A percentile compares a stretch with the other conserved stretches of the same genome.
These are phyloP conservation scores for Aspergillus funiculosus DNA, from an alignment of 495 filamentous ascomycete genomes.

Conservation along the genomic window DNA sequence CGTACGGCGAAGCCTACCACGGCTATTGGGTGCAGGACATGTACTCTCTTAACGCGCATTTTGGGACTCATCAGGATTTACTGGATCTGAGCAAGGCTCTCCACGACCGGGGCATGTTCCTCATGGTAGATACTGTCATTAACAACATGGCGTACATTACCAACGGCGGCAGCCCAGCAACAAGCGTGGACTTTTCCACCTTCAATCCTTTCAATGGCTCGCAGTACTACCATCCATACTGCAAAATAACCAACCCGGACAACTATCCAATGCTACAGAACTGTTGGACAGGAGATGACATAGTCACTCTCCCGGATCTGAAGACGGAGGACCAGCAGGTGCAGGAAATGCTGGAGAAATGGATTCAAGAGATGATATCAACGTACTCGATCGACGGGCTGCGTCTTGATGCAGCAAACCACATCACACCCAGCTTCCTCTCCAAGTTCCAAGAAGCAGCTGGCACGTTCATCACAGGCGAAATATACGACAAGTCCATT, in stretches of 20 bases:
- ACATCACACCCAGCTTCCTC: conserved; percentile 64
- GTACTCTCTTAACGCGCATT: conserved; percentile 58
- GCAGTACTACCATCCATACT: conserved; percentile 61
- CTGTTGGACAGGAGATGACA: conserved; percentile 59
- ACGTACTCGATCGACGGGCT: conserved; percentile 74
- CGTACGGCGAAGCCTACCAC: conserved; percentile 60
- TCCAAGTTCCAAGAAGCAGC: conserved; percentile 40
- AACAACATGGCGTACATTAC: conserved; percentile 63
- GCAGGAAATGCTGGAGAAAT: conserved; percentile 49
- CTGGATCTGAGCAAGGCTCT: conserved; percentile 53
- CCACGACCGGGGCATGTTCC: conserved; percentile 58
- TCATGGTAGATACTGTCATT: conserved; percentile 74
- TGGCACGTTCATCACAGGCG: conserved; percentile 14
- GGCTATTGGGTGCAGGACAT: conserved; percentile 71
- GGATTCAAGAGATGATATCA: conserved; percentile 56
- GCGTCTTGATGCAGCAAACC: conserved; percentile 69
- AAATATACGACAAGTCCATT: conserved; percentile 17
- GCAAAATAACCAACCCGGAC: conserved; percentile 57
- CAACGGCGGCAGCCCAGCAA: conserved; percentile 48
- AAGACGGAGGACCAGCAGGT: conserved; percentile 58
- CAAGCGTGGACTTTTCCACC: conserved; percentile 52
- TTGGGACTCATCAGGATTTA: conserved; percentile 60
- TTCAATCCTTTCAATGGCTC: conserved; percentile 60
- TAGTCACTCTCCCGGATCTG: conserved; percentile 60
- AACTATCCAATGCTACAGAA: conserved; percentile 43